Percentiles rank a stretch among this genome's conserved stretches.
phyloP scores from a whole-genome alignment of 1,284 basidiomycete genomes.

The Butyriboletus appendiculatus region DNA sequence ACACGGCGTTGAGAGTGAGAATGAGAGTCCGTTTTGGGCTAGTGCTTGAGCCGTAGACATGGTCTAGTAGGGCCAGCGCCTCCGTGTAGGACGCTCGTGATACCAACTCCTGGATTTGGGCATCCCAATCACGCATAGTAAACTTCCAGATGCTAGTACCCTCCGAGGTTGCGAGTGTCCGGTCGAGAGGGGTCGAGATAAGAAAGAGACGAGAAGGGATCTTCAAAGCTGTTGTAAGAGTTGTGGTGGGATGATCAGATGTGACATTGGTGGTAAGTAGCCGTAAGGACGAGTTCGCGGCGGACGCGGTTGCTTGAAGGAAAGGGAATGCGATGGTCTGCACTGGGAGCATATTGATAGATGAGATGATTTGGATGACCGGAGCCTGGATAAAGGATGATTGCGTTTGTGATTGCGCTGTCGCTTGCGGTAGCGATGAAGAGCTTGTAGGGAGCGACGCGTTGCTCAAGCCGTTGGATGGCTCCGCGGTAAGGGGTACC shows the following conservation, averaged over 20 bases:
- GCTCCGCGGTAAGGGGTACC: constrained; percentile 41
- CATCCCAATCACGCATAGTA: constrained; percentile 69
- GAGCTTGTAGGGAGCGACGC: constrained; percentile 33
- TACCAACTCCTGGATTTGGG: constrained; percentile 87
- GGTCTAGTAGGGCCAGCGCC: constrained; percentile 80
- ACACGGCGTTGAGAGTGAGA: constrained; percentile 72
- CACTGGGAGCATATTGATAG: constrained; percentile 64
- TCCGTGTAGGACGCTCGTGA: constrained; percentile 72
- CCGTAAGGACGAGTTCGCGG: constrained; percentile 48
- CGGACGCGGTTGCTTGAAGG: constrained; percentile 24
- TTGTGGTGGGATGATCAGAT: constrained; percentile 48
- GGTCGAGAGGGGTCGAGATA: constrained; percentile 74
- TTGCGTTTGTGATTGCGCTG: constrained; percentile 21
- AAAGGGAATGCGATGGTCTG: constrained; percentile 75
- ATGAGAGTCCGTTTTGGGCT: constrained; percentile 58
- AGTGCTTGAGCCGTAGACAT: constrained; percentile 36
- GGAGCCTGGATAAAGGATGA: constrained; percentile 50
- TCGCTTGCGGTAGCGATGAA: constrained; percentile 13
- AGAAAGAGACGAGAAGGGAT: constrained; percentile 57
- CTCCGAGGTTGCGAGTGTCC: constrained; percentile 56
- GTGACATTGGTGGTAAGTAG: constrained; percentile 44
- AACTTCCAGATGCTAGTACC: constrained; percentile 83
- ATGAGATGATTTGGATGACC: constrained; percentile 78
- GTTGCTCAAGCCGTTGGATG: constrained; percentile 11
- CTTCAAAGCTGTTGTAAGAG: background rate